Evolutionary conservation across 164 flowering plant genomes (phyloP).

Genomic region (Vitis amurensis): DNA sequence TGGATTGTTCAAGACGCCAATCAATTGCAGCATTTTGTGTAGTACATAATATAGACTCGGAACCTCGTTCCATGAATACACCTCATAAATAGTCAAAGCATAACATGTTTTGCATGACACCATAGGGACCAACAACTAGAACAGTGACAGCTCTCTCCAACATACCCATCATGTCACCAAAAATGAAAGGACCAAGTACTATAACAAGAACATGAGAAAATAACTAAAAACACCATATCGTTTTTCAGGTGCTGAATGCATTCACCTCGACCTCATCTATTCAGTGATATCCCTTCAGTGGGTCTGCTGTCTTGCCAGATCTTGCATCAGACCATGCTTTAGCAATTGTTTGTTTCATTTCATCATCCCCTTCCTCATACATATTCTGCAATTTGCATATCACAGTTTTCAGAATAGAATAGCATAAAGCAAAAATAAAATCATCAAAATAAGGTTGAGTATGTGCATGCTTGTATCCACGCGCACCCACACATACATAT

Average conservation of each 20-base stretch:
- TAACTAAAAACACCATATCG: not conserved
- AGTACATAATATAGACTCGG: too few relatives aligned
- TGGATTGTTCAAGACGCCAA: too few relatives aligned
- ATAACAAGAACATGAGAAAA: not conserved
- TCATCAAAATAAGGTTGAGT: too few relatives aligned
- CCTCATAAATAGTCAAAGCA: too few relatives aligned
- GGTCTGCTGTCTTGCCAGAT: conserved; percentile 80
- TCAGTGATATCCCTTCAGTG: conserved; percentile 52
- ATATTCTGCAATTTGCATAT: conserved; percentile 60
- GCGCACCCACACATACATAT: not conserved
- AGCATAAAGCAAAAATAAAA: too few relatives aligned
- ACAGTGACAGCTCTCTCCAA: not conserved
- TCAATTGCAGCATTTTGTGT: too few relatives aligned
- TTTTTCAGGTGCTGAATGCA: not conserved
- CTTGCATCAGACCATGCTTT: conserved; percentile 98
- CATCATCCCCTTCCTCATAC: conserved; percentile 98
- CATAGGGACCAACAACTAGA: too few relatives aligned
- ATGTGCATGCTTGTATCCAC: too few relatives aligned
- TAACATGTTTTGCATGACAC: too few relatives aligned
- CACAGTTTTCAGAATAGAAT: too few relatives aligned
- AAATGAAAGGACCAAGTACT: not conserved
- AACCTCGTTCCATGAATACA: too few relatives aligned
- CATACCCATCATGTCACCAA: not conserved
- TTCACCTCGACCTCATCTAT: not conserved
- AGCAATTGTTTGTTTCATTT: conserved; percentile 91